phyloP scores from a whole-genome alignment of 345 rosid genomes.

The Bretschneidera sinensis region DNA sequence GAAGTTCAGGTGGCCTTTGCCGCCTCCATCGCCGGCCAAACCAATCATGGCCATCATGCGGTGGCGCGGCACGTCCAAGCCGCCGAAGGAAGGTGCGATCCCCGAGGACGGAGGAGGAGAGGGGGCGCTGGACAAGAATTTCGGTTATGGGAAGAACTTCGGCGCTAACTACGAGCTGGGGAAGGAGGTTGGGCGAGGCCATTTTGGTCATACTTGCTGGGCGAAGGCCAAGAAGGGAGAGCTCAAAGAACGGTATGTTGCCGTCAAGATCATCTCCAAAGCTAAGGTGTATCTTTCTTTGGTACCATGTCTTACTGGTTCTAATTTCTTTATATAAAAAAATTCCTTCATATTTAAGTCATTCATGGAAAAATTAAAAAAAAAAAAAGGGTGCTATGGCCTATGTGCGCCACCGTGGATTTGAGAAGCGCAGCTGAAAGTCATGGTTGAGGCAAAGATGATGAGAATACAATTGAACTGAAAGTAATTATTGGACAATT shows the following conservation, averaged over 20 bases:
- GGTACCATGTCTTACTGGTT: neutral
- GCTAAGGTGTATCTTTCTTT: constrained; percentile 54
- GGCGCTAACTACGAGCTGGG: constrained; percentile 78
- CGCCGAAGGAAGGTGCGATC: constrained; percentile 62
- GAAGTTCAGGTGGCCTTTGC: constrained; percentile 88
- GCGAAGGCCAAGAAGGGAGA: constrained; percentile 84
- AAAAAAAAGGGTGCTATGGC: too few relatives aligned
- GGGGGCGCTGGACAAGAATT: constrained; percentile 66
- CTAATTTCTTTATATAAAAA: too few relatives aligned
- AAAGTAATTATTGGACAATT: too few relatives aligned
- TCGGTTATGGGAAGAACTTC: constrained; percentile 74
- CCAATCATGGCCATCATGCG: constrained; percentile 76
- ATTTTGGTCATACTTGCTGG: constrained; percentile 95
- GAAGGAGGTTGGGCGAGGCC: constrained; percentile 90
- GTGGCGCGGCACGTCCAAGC: constrained; percentile 39
- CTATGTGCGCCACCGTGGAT: too few relatives aligned
- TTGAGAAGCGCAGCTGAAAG: too few relatives aligned
- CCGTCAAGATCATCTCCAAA: constrained; percentile 92
- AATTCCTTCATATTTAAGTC: too few relatives aligned
- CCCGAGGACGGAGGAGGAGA: constrained; percentile 49
- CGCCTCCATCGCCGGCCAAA: constrained; percentile 98
- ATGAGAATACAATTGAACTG: too few relatives aligned
- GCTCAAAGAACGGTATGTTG: constrained; percentile 70
- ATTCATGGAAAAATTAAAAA: too few relatives aligned
- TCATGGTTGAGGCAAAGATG: neutral